Percentiles rank a stretch among this genome's conserved stretches.
phyloP scores from a whole-genome alignment of 108 stramenopile species.

The Chaetoceros muelleri region DNA sequence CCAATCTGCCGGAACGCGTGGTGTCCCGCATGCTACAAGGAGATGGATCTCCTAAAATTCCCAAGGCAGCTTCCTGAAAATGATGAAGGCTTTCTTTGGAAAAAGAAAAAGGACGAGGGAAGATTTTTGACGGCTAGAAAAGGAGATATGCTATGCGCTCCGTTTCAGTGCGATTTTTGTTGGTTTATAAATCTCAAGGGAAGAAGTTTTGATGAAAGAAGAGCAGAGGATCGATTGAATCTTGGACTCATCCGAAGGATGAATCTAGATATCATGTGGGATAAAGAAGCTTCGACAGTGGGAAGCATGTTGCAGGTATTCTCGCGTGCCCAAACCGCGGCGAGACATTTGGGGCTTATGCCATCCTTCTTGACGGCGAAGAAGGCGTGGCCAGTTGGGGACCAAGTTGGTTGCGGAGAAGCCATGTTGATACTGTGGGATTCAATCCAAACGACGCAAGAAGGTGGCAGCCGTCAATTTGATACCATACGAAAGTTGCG shows the following conservation, averaged over 20 bases:
- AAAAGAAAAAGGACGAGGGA: neutral
- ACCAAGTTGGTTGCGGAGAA: constrained; percentile 15
- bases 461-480: constrained; percentile 12
- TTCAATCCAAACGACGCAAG: constrained; percentile 11
- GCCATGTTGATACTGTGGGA: constrained; percentile 18
- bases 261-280: constrained; percentile 44
- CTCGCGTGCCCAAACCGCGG: neutral
- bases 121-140: constrained; percentile 10
- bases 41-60: neutral
- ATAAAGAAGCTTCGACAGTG: constrained; percentile 23
- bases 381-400: constrained; percentile 9
- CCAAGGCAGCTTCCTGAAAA: neutral
- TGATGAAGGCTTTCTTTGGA: constrained; percentile 2
- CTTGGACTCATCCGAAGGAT: constrained; percentile 17
- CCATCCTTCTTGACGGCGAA: neutral
- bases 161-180: constrained; percentile 44
- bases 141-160: constrained; percentile 19
- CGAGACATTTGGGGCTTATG: neutral
- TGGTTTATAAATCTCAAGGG: constrained; percentile 24
- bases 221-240: neutral
- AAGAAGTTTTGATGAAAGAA: constrained; percentile 4
- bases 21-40: constrained; percentile 24
- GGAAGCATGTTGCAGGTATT: neutral
- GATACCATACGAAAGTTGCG: constrained; percentile 9
- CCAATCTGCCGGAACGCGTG: constrained; percentile 19